Evolutionary conservation across 441 rosid species (phyloP).

Genomic region (Corymbia calophylla): DNA sequence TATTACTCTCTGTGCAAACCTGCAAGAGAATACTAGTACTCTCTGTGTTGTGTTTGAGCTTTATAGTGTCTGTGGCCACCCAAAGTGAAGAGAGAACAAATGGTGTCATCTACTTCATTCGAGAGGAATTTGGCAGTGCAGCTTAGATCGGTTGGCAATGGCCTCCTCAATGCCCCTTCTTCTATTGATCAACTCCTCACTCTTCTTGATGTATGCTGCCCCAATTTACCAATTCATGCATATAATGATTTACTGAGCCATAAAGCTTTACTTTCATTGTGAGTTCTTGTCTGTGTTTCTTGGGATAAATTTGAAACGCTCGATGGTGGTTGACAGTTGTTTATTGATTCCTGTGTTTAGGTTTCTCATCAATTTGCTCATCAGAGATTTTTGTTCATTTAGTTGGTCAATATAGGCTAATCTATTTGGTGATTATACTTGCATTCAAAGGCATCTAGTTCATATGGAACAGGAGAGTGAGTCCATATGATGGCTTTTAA

Average conservation of each 20-base stretch:
- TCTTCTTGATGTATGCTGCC: neutral
- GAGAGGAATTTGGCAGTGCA: neutral
- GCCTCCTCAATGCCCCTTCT: neutral
- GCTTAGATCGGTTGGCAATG: neutral
- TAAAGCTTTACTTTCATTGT: neutral
- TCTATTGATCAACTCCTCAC: neutral
- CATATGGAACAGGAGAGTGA: neutral
- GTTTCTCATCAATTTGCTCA: neutral
- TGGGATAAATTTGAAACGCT: neutral
- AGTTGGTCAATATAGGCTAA: neutral
- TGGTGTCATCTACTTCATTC: neutral
- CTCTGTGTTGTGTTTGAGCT: neutral
- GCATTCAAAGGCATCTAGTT: neutral
- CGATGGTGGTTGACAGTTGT: neutral
- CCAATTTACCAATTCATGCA: neutral
- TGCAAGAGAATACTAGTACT: neutral
- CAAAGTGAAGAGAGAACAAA: neutral
- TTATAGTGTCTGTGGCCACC: neutral
- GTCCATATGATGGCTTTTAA: neutral
- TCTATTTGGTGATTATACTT: neutral
- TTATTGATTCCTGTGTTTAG: neutral
- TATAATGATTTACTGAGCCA: neutral
- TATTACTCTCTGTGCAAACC: neutral
- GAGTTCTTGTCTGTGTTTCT: neutral
- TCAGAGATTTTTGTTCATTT: neutral